Percentiles rank a stretch among this genome's conserved stretches.
Evolutionary conservation across 2,329 filamentous ascomycete species (phyloP).

Genomic region (Botrytis sinoallii): DNA sequence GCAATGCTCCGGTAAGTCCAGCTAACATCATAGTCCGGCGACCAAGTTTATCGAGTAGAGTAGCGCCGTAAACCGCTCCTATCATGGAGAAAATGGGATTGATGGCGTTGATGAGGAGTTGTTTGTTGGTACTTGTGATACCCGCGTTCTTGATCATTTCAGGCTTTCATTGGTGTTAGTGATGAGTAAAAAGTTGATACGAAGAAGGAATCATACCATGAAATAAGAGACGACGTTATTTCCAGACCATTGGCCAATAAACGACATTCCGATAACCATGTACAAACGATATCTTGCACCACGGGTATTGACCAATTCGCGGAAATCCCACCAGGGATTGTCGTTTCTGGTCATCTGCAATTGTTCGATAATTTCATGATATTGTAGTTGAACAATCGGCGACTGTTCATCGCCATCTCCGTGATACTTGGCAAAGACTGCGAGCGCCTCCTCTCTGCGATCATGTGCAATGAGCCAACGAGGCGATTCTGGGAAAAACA

Average conservation of each 20-base stretch:
- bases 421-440: slow-evolving; percentile 56
- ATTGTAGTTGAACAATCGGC: slow-evolving; percentile 54
- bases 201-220: slow-evolving; percentile 19
- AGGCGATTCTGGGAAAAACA: slow-evolving; percentile 40
- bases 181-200: neutral
- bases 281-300: slow-evolving; percentile 48
- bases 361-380: slow-evolving; percentile 54
- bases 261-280: slow-evolving; percentile 51
- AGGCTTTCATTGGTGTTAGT: slow-evolving; percentile 33
- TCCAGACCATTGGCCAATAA: slow-evolving; percentile 49
- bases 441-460: slow-evolving; percentile 53
- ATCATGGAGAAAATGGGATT: slow-evolving; percentile 43
- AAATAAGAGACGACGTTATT: slow-evolving; percentile 46
- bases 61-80: slow-evolving; percentile 44
- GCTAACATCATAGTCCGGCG: slow-evolving; percentile 42
- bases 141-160: slow-evolving; percentile 44
- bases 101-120: slow-evolving; percentile 40
- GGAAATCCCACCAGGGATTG: slow-evolving; percentile 60
- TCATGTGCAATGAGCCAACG: slow-evolving; percentile 50
- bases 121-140: slow-evolving; percentile 31
- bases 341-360: slow-evolving; percentile 48
- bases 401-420: slow-evolving; percentile 52
- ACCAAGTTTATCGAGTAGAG: slow-evolving; percentile 44
- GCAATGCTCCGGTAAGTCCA: slow-evolving; percentile 33
- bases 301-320: slow-evolving; percentile 49